These are phyloP conservation scores for Triticum turgidum DNA, from an alignment of 176 grass and related monocot genomes.

Conservation along the genomic window DNA sequence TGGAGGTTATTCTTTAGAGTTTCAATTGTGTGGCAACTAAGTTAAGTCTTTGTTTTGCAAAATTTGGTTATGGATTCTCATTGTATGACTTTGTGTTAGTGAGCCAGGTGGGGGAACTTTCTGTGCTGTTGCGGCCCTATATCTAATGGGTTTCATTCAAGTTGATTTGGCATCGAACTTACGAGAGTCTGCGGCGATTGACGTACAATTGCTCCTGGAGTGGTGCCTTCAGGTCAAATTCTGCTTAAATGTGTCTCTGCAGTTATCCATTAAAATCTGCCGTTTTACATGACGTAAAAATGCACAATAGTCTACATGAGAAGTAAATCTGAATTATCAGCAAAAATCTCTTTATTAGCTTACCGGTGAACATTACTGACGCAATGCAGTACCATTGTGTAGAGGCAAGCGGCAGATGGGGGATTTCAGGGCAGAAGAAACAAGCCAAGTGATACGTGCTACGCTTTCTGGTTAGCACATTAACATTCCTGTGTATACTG, in stretches of 20 bases:
- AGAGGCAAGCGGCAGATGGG: conserved; percentile 73
- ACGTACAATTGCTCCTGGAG: conserved; percentile 63
- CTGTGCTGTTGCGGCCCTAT: conserved; percentile 83
- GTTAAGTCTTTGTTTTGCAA: neutral
- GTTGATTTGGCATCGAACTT: conserved; percentile 53
- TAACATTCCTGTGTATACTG: neutral
- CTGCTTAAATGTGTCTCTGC: neutral
- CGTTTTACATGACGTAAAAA: neutral
- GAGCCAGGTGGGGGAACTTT: conserved; percentile 94
- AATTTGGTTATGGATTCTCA: conserved; percentile 28
- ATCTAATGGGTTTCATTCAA: conserved; percentile 80
- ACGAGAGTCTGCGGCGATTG: conserved; percentile 27
- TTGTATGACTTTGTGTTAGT: conserved; percentile 51
- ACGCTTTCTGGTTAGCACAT: conserved; percentile 79
- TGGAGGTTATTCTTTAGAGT: neutral
- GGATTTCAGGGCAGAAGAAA: conserved; percentile 91
- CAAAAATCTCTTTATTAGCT: too few relatives aligned
- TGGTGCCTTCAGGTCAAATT: conserved; percentile 79
- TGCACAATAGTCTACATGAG: neutral
- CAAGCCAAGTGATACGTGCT: conserved; percentile 84
- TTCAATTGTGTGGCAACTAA: neutral
- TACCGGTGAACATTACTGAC: neutral
- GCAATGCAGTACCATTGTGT: neutral
- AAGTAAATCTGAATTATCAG: too few relatives aligned
- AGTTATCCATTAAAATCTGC: neutral